Percentiles rank a stretch among this genome's conserved stretches.
phyloP scores from a whole-genome alignment of 257 asterid species.

The Cruciata laevipes region DNA sequence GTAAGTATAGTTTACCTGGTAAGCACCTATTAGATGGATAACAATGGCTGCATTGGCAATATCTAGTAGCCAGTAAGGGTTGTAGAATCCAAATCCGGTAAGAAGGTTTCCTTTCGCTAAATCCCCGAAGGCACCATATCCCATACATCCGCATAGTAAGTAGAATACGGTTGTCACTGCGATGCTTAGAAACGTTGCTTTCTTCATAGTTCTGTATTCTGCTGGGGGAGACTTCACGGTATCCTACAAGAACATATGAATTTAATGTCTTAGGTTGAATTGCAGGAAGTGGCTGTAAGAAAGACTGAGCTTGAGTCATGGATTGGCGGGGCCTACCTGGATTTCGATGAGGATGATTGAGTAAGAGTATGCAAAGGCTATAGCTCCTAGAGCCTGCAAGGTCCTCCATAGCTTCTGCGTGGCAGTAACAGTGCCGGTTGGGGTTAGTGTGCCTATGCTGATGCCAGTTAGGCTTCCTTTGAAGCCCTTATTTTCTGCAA shows the following conservation, averaged over 20 bases:
- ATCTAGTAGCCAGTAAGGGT: constrained; percentile 38
- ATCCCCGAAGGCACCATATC: constrained; percentile 48
- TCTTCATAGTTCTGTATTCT: constrained; percentile 36
- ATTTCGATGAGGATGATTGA: constrained; percentile 43
- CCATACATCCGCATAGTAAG: constrained; percentile 42
- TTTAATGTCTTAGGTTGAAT: background rate
- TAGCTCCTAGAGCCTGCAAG: constrained; percentile 46
- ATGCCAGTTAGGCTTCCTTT: constrained; percentile 44
- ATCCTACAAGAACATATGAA: constrained; percentile 23
- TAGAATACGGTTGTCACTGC: constrained; percentile 29
- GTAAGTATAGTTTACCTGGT: constrained; percentile 25
- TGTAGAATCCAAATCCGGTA: constrained; percentile 37
- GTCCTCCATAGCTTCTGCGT: constrained; percentile 42
- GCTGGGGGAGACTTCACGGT: constrained; percentile 40
- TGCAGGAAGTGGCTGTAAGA: background rate
- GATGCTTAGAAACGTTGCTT: constrained; percentile 31
- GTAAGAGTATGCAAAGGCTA: constrained; percentile 42
- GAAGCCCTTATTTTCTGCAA: constrained; percentile 26
- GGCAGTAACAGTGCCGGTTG: constrained; percentile 28
- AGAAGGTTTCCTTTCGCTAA: constrained; percentile 41
- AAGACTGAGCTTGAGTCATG: background rate
- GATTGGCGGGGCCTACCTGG: constrained; percentile 22
- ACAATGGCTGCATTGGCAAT: constrained; percentile 40
- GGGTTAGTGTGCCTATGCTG: constrained; percentile 29
- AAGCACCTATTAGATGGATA: constrained; percentile 43